phyloP scores from a whole-genome alignment of 768 basidiomycete species.

The Tulasnella sp. region DNA sequence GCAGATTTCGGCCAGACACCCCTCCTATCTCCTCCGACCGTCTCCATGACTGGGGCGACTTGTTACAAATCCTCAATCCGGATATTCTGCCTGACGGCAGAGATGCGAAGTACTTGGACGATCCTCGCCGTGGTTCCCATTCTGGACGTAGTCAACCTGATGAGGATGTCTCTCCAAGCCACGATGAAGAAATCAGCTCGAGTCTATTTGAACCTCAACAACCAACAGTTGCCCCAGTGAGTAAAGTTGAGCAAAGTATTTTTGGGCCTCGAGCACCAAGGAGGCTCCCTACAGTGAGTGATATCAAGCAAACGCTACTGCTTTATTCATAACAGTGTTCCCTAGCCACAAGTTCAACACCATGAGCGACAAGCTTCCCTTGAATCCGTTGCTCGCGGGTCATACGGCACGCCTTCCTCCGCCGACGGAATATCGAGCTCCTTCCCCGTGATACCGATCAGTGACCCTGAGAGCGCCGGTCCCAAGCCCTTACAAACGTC shows the following conservation, averaged over 20 bases:
- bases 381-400: conserved; percentile 22
- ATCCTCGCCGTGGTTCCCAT: too few relatives aligned
- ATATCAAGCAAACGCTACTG: neutral
- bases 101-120: too few relatives aligned
- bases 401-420: conserved; percentile 2
- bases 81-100: too few relatives aligned
- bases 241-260: too few relatives aligned
- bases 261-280: too few relatives aligned
- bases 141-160: conserved; percentile 43
- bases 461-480: neutral
- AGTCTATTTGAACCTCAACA: conserved; percentile 39
- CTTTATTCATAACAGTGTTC: too few relatives aligned
- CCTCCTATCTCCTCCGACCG: conserved; percentile 55
- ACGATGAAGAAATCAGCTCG: conserved; percentile 68
- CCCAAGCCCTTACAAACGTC: neutral
- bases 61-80: too few relatives aligned
- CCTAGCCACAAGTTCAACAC: neutral
- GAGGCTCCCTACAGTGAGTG: conserved; percentile 44
- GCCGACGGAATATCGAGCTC: conserved; percentile 20
- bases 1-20: too few relatives aligned
- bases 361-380: conserved; percentile 30
- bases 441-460: conserved; percentile 15
- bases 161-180: conserved; percentile 40
- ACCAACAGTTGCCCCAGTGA: conserved; percentile 51
- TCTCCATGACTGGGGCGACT: conserved; percentile 65